Conservation (phyloP, 176 grass and related monocot species). For the Avena insularis region DNA sequence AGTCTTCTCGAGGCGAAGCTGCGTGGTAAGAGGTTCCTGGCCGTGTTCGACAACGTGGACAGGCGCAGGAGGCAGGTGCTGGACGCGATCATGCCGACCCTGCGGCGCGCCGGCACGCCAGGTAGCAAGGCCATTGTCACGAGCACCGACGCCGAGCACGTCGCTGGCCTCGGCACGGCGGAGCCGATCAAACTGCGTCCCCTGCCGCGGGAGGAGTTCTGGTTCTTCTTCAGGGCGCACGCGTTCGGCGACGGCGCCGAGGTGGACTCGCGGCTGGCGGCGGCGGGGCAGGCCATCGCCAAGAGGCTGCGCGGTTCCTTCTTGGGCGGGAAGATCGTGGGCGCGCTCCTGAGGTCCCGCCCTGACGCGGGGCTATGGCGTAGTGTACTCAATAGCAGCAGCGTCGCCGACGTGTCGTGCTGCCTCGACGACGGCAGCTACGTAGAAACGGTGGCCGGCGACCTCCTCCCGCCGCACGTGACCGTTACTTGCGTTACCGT, state of each 20-base stretch:
- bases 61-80: background rate
- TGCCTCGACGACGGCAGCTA: conserved; percentile 5
- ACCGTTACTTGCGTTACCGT: conserved; percentile 22
- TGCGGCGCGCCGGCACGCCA: background rate
- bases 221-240: conserved; percentile 51
- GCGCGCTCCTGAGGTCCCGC: conserved; percentile 31
- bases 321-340: conserved; percentile 34
- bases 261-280: conserved; percentile 10
- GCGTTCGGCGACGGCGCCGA: conserved; percentile 8
- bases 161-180: conserved; percentile 19
- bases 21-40: conserved; percentile 10
- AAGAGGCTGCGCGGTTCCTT: conserved; percentile 26
- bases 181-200: background rate
- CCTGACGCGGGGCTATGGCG: conserved; percentile 21
- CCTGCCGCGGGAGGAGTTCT: conserved; percentile 22
- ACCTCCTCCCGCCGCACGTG: conserved; percentile 29
- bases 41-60: conserved; percentile 46
- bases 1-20: conserved; percentile 28
- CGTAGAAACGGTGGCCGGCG: background rate
- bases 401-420: conserved; percentile 2
- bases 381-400: background rate
- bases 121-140: conserved; percentile 44
- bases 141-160: background rate
- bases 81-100: conserved; percentile 31
- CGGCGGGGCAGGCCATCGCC: conserved; percentile 33